phyloP scores from a whole-genome alignment of 1,284 basidiomycete genomes.

The Lignosus rhinocerotis region DNA sequence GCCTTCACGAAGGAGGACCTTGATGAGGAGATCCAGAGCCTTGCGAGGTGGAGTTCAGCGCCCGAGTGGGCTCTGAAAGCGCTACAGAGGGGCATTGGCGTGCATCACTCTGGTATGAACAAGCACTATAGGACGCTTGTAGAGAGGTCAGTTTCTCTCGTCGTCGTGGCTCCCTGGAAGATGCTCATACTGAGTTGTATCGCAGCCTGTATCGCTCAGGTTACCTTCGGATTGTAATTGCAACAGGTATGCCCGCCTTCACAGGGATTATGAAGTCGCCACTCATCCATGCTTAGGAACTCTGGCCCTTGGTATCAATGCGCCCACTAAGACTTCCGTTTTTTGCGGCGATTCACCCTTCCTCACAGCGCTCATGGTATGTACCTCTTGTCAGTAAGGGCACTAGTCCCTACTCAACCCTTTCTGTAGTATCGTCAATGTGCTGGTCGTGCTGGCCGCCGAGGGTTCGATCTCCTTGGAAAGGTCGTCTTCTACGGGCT shows the following conservation, averaged over 20 bases:
- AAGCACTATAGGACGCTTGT: conserved; percentile 58
- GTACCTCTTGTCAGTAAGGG: conserved; percentile 14
- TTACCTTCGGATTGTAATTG: conserved; percentile 62
- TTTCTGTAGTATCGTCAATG: conserved; percentile 63
- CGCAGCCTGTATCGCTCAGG: conserved; percentile 59
- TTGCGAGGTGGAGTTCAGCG: conserved; percentile 40
- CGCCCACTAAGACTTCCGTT: conserved; percentile 63
- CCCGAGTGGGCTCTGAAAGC: conserved; percentile 47
- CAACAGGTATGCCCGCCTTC: conserved; percentile 46
- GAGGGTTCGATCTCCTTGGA: conserved; percentile 68
- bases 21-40: conserved; percentile 45
- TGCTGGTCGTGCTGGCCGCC: conserved; percentile 57
- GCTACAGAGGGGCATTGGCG: conserved; percentile 59
- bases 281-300: conserved; percentile 45
- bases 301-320: conserved; percentile 73
- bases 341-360: conserved; percentile 70
- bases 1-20: conserved; percentile 50
- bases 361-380: conserved; percentile 63
- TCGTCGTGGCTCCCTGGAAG: background rate
- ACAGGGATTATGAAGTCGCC: background rate
- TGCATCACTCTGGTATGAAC: conserved; percentile 73
- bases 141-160: conserved; percentile 48
- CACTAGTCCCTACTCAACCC: background rate
- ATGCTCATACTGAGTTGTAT: background rate
- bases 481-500: conserved; percentile 74